phyloP scores from a whole-genome alignment of 345 rosid species.

The Eucalyptus curtisii region DNA sequence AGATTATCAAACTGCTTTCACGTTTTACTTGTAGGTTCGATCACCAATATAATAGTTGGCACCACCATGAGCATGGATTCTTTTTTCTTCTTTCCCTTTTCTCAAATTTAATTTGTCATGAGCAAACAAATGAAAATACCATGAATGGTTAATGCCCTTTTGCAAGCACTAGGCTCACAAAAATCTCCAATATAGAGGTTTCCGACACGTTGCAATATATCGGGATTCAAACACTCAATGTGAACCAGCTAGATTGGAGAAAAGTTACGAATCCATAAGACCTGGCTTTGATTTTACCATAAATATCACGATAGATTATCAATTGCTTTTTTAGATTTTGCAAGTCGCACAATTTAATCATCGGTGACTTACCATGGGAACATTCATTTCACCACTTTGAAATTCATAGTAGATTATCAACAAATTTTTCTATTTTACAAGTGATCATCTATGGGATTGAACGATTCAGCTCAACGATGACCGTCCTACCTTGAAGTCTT shows the following conservation, averaged over 20 bases:
- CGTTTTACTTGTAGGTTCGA: not conserved
- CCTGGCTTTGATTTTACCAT: not conserved
- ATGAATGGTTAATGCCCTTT: fast-evolving
- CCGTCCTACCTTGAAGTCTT: not conserved
- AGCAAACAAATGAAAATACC: not conserved
- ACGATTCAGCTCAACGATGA: not conserved
- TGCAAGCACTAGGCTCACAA: not conserved
- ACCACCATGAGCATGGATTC: not conserved
- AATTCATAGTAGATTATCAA: not conserved
- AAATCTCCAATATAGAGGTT: not conserved
- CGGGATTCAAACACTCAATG: fast-evolving
- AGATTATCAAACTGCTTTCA: not conserved
- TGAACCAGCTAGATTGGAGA: fast-evolving
- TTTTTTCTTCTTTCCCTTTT: not conserved
- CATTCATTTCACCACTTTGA: not conserved
- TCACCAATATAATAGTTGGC: not conserved
- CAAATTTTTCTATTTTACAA: not conserved
- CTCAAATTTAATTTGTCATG: not conserved
- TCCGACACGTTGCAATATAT: not conserved
- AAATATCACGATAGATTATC: not conserved
- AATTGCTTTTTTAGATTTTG: not conserved
- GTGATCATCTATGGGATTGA: not conserved
- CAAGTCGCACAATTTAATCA: not conserved
- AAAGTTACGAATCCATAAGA: fast-evolving
- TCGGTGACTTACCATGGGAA: not conserved